Percentiles rank a stretch among this genome's conserved stretches.
Conservation (phyloP, 1,284 basidiomycete species). For the Schizophyllum amplum region DNA sequence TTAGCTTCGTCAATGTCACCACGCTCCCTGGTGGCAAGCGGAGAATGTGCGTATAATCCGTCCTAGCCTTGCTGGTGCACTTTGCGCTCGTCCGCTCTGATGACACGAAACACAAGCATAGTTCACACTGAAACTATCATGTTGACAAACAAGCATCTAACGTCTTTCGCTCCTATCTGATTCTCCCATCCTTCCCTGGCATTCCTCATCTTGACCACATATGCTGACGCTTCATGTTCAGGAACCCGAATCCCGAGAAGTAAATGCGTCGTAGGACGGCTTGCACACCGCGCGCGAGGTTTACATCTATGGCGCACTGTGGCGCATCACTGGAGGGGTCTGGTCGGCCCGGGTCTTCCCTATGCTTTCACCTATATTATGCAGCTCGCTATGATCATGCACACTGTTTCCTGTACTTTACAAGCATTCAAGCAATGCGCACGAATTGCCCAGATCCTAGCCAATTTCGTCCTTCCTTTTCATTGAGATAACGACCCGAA, state of each 20-base stretch:
- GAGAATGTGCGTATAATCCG: conserved; percentile 70
- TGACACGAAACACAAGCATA: conserved; percentile 76
- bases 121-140: conserved; percentile 83
- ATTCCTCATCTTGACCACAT: conserved; percentile 16
- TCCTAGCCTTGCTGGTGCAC: neutral
- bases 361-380: no score
- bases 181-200: conserved; percentile 15
- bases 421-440: no score
- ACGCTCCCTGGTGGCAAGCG: conserved; percentile 89
- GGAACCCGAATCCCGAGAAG: conserved; percentile 82
- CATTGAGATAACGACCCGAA: no score
- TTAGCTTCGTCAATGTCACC: conserved; percentile 92
- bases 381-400: no score
- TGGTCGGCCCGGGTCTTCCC: no score
- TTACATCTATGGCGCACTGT: no score
- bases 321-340: no score
- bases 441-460: no score
- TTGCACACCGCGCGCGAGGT: no score
- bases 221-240: conserved; percentile 22
- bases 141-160: conserved; percentile 74
- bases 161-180: conserved; percentile 96
- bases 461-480: no score
- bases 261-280: conserved; percentile 29
- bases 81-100: conserved; percentile 26
- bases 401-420: no score